Evolutionary conservation across 192 early-diverging fungal genomes (phyloP).

Genomic region (Gigaspora rosea): DNA sequence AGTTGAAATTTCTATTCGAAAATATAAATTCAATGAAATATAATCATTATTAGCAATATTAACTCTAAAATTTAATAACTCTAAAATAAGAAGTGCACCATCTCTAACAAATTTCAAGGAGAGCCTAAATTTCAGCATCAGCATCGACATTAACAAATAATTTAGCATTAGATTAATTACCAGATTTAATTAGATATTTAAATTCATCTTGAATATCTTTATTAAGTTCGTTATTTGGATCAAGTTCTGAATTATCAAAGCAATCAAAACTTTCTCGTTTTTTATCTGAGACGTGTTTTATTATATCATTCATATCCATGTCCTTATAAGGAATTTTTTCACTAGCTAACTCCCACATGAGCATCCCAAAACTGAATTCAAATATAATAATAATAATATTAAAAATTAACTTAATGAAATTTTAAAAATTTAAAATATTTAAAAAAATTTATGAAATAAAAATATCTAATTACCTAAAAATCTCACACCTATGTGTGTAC

Average conservation of each 20-base stretch:
- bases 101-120: too few relatives aligned
- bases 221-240: neutral
- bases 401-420: neutral
- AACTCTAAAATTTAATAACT: too few relatives aligned
- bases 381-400: neutral
- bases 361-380: neutral
- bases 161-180: too few relatives aligned
- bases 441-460: neutral
- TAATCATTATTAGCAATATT: too few relatives aligned
- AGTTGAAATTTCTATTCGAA: too few relatives aligned
- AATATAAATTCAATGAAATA: too few relatives aligned
- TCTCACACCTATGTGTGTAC: neutral
- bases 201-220: neutral
- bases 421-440: neutral
- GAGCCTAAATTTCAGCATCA: too few relatives aligned
- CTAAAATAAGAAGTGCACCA: too few relatives aligned
- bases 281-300: neutral
- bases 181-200: neutral
- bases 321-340: neutral
- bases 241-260: neutral
- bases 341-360: conserved; percentile 3
- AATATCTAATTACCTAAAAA: neutral
- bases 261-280: neutral
- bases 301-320: neutral
- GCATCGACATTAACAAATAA: too few relatives aligned